A percentile compares a stretch with the other conserved stretches of the same genome.
Conservation (phyloP, 2,329 filamentous ascomycete species). For the Amauroascus niger region DNA sequence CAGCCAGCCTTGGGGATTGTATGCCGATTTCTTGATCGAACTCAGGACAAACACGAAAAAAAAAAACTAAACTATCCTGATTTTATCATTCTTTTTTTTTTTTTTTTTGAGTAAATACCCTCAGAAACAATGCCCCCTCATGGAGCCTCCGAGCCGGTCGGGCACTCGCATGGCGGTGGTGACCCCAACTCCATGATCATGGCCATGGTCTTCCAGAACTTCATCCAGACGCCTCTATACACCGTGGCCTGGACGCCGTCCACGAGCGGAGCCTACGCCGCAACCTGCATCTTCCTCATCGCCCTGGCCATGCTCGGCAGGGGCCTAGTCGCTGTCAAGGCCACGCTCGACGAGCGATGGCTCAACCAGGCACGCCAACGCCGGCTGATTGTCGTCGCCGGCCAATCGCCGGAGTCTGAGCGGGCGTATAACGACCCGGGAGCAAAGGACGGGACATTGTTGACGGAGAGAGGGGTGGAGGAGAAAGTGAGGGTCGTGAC, state of each 20-base stretch:
- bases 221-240: conserved; percentile 54
- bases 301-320: conserved; percentile 62
- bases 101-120: too few species aligned
- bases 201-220: conserved; percentile 38
- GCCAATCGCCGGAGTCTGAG: conserved; percentile 51
- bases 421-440: conserved; percentile 47
- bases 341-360: conserved; percentile 53
- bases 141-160: neutral
- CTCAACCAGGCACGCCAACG: conserved; percentile 61
- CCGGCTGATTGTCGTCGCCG: conserved; percentile 65
- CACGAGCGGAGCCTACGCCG: conserved; percentile 64
- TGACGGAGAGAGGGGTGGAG: conserved; percentile 67
- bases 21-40: neutral
- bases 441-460: conserved; percentile 54
- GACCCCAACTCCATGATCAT: conserved; percentile 17
- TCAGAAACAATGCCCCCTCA: neutral
- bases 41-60: too few species aligned
- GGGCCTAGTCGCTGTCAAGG: conserved; percentile 59
- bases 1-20: neutral
- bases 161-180: conserved; percentile 7
- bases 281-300: conserved; percentile 85
- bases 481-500: conserved; percentile 68
- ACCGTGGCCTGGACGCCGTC: conserved; percentile 64
- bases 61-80: too few species aligned
- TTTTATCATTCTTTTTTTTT: too few species aligned